A percentile compares a stretch with the other conserved stretches of the same genome.
phyloP scores from a whole-genome alignment of 2,329 filamentous ascomycete genomes.

The Stagonosporopsis rhizophila region DNA sequence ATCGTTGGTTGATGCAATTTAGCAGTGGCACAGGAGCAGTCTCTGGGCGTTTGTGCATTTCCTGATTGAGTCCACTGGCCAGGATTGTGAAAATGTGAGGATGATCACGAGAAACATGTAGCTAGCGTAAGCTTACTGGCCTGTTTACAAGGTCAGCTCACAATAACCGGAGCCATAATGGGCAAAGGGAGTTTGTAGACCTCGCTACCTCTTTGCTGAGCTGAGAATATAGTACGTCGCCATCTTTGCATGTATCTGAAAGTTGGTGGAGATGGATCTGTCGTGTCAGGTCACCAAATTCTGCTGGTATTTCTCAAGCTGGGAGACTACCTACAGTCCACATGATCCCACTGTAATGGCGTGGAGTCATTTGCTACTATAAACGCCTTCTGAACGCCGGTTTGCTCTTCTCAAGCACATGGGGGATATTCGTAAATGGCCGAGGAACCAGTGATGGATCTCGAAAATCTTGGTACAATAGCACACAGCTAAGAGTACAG shows the following conservation, averaged over 20 bases:
- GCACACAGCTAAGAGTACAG: neutral
- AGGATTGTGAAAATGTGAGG: neutral
- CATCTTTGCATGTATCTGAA: neutral
- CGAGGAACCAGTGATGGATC: neutral
- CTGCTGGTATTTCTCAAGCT: conserved; percentile 7
- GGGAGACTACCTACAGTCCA: conserved; percentile 37
- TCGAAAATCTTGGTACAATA: neutral
- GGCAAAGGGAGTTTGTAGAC: neutral
- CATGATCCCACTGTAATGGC: neutral
- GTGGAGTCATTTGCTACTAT: neutral
- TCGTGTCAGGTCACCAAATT: conserved; percentile 23
- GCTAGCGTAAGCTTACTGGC: conserved; percentile 3
- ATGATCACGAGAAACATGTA: neutral
- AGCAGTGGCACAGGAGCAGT: neutral
- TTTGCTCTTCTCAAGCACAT: neutral
- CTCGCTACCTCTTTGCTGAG: neutral
- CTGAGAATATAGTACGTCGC: neutral
- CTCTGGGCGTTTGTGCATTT: neutral
- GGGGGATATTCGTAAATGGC: neutral
- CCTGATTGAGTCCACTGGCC: neutral
- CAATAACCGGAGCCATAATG: neutral
- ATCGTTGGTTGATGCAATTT: neutral
- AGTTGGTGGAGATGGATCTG: conserved; percentile 7
- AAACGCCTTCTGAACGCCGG: conserved; percentile 24
- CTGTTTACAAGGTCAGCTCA: conserved; percentile 5